Percentiles rank a stretch among this genome's conserved stretches.
Conservation (phyloP, 176 grass and related monocot species). For the Ensete ventricosum region DNA sequence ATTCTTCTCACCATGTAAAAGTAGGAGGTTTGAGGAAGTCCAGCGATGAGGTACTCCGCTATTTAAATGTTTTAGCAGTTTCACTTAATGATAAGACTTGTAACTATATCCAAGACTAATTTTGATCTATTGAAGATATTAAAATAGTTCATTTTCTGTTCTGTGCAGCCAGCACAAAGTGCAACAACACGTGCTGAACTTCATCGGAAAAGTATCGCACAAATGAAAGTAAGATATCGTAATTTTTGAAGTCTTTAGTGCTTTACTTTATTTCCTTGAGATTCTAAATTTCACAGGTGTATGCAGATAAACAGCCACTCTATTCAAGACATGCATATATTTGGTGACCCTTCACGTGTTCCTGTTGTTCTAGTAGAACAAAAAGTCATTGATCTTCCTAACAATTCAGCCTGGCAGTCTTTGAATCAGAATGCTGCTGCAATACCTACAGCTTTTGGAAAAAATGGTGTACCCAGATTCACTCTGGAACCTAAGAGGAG, state of each 20-base stretch:
- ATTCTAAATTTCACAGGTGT: background rate
- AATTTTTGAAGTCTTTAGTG: background rate
- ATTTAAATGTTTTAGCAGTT: slow-evolving; percentile 13
- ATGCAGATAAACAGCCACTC: slow-evolving; percentile 62
- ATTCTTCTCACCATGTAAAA: slow-evolving; percentile 60
- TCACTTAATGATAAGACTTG: background rate
- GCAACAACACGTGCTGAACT: slow-evolving; percentile 62
- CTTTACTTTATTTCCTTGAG: background rate
- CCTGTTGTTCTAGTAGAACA: slow-evolving; percentile 92
- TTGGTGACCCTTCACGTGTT: slow-evolving; percentile 67
- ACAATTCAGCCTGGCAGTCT: slow-evolving; percentile 27
- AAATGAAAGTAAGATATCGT: slow-evolving; percentile 62
- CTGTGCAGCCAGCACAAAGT: slow-evolving; percentile 54
- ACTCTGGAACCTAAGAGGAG: slow-evolving; percentile 29
- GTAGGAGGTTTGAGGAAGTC: slow-evolving; percentile 38
- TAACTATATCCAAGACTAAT: background rate
- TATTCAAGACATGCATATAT: slow-evolving; percentile 90
- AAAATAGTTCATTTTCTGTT: slow-evolving; percentile 18
- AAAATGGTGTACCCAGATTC: slow-evolving; percentile 22
- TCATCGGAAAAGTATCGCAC: slow-evolving; percentile 75
- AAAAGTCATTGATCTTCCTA: slow-evolving; percentile 70
- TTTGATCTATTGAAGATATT: background rate
- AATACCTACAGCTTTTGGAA: slow-evolving; percentile 29
- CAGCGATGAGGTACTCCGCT: slow-evolving; percentile 55
- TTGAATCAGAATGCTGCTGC: slow-evolving; percentile 30